Percentiles rank a stretch among this genome's conserved stretches.
These are phyloP conservation scores for Pseudopithomyces chartarum DNA, from an alignment of 2,329 filamentous ascomycete species.

Conservation along the genomic window DNA sequence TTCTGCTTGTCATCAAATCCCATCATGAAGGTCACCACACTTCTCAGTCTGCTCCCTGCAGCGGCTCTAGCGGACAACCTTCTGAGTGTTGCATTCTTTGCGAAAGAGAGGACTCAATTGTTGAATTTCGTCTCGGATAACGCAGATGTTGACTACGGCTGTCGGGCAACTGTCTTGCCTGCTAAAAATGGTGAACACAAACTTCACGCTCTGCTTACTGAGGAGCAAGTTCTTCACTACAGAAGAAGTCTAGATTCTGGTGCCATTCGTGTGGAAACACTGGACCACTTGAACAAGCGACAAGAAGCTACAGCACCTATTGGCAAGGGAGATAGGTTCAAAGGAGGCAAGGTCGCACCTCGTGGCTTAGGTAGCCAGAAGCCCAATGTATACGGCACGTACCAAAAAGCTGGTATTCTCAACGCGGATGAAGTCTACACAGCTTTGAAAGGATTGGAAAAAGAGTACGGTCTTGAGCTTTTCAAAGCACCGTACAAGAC, in stretches of 20 bases:
- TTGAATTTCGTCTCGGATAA: slow-evolving; percentile 34
- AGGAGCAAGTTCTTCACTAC: slow-evolving; percentile 35
- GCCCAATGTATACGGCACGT: not conserved
- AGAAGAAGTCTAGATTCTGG: slow-evolving; percentile 26
- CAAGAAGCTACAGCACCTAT: slow-evolving; percentile 37
- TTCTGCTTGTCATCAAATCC: not conserved
- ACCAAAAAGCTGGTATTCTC: slow-evolving; percentile 46
- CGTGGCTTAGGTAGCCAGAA: slow-evolving; percentile 47
- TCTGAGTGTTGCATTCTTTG: slow-evolving; percentile 34
- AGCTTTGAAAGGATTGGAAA: slow-evolving; percentile 50
- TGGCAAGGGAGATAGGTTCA: slow-evolving; percentile 48
- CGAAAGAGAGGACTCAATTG: slow-evolving; percentile 37
- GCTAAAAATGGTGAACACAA: slow-evolving; percentile 28
- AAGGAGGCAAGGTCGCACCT: slow-evolving; percentile 47
- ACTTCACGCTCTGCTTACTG: slow-evolving; percentile 37
- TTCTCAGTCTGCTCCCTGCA: slow-evolving; percentile 31
- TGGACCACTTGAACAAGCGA: slow-evolving; percentile 23
- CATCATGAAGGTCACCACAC: slow-evolving; percentile 31
- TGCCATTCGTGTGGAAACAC: not conserved
- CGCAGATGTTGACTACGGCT: slow-evolving; percentile 41
- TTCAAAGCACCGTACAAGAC: slow-evolving; percentile 53
- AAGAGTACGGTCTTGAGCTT: slow-evolving; percentile 47
- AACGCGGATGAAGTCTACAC: slow-evolving; percentile 53
- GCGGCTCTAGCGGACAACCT: slow-evolving; percentile 32
- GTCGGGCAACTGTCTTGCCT: slow-evolving; percentile 35